Evolutionary conservation across 78 protist genomes (phyloP), one percentile per base, ranked within the genome.

Genomic region (Paratrimastix pyriformis): DNA sequence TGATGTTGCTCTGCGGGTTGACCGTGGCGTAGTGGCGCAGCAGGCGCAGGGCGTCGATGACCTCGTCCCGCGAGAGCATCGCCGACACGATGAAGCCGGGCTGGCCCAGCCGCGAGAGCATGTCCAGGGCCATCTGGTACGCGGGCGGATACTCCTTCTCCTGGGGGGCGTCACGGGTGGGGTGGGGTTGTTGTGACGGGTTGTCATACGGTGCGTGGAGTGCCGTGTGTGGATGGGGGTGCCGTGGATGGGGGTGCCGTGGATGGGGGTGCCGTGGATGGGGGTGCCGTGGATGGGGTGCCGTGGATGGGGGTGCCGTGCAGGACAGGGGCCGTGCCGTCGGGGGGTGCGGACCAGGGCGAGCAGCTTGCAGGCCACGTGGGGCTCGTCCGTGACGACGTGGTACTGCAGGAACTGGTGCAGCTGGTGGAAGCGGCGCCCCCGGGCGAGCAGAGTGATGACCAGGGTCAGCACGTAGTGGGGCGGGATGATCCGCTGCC

Each of bases 101-200:
- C 43, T 1, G 39, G 37, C 21, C n/a, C 24, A 76, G 38, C 29
- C 81, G 64, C 74, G 64, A 46, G 60, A 76, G 44, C 81, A 76
- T 76, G 74, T 76, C 81, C 13, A 76, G 45, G 29, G 81, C 81
- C 18, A 76, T 52, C 64, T 76, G 81, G 35, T 45, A 76, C 8
- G 81, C 81, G 4, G 81, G 72, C 4, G 73, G 74, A 65, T 76
- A 76, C n/a, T n/a, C n/a, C n/a, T n/a, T n/a, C n/a, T n/a, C n/a
- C n/a, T n/a, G n/a, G n/a, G n/a, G n/a, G n/a, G n/a, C n/a, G n/a
- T n/a, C n/a, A n/a, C n/a, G n/a, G n/a, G n/a, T n/a, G n/a, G n/a
- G n/a, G n/a, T n/a, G n/a, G n/a, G n/a, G n/a, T n/a, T n/a, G n/a
- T n/a, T n/a, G n/a, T n/a, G n/a, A n/a, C n/a, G n/a, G n/a, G n/a